Evolutionary conservation across 1,139 yeast species (phyloP).

Genomic region (Yamadazyma taylorii): DNA sequence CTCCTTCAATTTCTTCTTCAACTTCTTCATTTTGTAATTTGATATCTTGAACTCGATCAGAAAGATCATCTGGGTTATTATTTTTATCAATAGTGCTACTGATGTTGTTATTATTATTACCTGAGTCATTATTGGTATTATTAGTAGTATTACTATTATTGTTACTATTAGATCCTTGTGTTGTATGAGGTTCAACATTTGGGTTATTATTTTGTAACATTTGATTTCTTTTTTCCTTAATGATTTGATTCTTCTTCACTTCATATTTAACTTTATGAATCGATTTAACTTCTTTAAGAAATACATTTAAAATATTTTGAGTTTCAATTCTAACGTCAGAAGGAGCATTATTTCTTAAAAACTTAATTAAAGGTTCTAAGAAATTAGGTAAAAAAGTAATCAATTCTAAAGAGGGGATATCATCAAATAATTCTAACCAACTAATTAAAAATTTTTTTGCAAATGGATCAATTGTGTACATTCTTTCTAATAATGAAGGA

Average conservation of each 20-base stretch:
- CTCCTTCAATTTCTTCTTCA: conserved; percentile 17
- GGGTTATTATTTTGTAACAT: not conserved
- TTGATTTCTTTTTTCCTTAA: conserved; percentile 14
- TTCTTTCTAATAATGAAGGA: conserved; percentile 85
- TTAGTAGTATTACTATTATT: no score
- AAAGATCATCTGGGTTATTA: conserved; percentile 15
- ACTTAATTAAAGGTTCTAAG: conserved; percentile 79
- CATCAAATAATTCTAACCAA: conserved; percentile 89
- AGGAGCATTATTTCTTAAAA: conserved; percentile 75
- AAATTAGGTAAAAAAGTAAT: conserved; percentile 87
- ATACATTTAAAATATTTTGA: conserved; percentile 68
- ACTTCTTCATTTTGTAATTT: conserved; percentile 15
- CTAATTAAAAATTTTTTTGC: conserved; percentile 89
- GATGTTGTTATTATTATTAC: no score
- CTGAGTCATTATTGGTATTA: no score
- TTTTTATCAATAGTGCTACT: no score
- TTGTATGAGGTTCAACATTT: not conserved
- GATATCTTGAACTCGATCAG: conserved; percentile 23
- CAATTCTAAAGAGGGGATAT: conserved; percentile 88
- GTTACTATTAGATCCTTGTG: no score
- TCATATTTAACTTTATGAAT: conserved; percentile 66
- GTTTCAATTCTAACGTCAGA: conserved; percentile 89
- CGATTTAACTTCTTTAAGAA: conserved; percentile 77
- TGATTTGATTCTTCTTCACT: conserved; percentile 35
- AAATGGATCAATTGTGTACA: conserved; percentile 89